Evolutionary conservation across 768 basidiomycete genomes (phyloP).

Genomic region (Tylopilus vinaceipallidus): DNA sequence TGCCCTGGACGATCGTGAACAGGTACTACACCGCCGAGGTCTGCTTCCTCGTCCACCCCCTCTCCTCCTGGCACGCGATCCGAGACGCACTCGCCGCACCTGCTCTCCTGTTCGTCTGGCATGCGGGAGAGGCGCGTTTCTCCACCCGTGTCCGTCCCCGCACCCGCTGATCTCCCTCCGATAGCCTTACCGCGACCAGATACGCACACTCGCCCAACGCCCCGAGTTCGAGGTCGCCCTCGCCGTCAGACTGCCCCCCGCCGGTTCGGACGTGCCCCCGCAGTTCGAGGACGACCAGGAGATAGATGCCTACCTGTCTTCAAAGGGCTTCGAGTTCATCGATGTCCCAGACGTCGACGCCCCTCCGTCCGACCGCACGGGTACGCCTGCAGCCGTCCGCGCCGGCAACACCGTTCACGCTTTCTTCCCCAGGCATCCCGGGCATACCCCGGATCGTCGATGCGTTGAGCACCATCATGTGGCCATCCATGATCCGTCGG

Average conservation of each 20-base stretch:
- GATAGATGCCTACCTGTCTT: slow-evolving; percentile 64
- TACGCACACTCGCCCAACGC: slow-evolving; percentile 47
- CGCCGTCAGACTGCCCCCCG: slow-evolving; percentile 53
- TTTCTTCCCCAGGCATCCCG: slow-evolving; percentile 39
- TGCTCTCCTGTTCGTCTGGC: slow-evolving; percentile 75
- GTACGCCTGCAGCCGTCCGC: slow-evolving; percentile 9
- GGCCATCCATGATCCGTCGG: slow-evolving; percentile 66
- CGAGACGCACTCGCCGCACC: slow-evolving; percentile 45
- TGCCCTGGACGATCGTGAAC: slow-evolving; percentile 78
- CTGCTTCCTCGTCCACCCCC: slow-evolving; percentile 55
- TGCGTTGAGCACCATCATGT: slow-evolving; percentile 84
- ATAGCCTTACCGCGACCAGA: slow-evolving; percentile 59
- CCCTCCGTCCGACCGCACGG: slow-evolving; percentile 10
- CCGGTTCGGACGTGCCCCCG: slow-evolving; percentile 14
- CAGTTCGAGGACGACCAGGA: slow-evolving; percentile 49
- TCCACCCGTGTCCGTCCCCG: neutral
- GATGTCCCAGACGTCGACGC: slow-evolving; percentile 34
- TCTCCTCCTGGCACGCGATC: slow-evolving; percentile 42
- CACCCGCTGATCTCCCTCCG: slow-evolving; percentile 5
- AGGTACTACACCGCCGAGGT: slow-evolving; percentile 81
- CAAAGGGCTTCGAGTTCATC: slow-evolving; percentile 75
- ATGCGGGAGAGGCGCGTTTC: slow-evolving; percentile 56
- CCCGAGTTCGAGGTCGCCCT: slow-evolving; percentile 69
- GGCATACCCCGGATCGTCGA: slow-evolving; percentile 70
- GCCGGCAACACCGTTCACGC: neutral